These are phyloP conservation scores for Nicotiana undulata DNA, from an alignment of 257 asterid species.

Conservation along the genomic window DNA sequence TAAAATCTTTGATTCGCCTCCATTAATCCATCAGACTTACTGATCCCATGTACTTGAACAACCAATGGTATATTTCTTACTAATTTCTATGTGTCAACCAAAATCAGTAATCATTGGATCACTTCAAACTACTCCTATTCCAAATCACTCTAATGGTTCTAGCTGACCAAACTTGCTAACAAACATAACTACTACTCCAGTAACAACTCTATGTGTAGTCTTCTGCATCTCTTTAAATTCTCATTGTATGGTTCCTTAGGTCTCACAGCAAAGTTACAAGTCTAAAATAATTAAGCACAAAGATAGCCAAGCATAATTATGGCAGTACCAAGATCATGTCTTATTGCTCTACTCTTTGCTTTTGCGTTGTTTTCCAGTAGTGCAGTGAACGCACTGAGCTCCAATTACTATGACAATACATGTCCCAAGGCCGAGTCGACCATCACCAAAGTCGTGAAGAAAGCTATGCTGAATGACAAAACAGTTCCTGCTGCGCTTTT, in stretches of 20 bases:
- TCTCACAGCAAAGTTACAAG: neutral
- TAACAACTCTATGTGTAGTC: conserved; percentile 7
- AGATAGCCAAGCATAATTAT: too few relatives aligned
- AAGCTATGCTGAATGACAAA: conserved; percentile 52
- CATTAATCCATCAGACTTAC: too few relatives aligned
- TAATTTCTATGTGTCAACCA: neutral
- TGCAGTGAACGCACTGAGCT: conserved; percentile 35
- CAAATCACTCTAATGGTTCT: conserved; percentile 15
- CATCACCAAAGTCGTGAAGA: conserved; percentile 35
- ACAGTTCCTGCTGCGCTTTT: conserved; percentile 87
- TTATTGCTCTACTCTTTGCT: conserved; percentile 14
- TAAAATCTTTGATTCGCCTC: too few relatives aligned
- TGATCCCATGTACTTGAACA: too few relatives aligned
- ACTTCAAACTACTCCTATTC: neutral
- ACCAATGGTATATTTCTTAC: too few relatives aligned
- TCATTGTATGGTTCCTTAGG: neutral
- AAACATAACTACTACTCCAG: neutral
- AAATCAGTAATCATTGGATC: neutral
- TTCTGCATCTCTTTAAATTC: conserved; percentile 19
- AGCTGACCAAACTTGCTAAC: conserved; percentile 34
- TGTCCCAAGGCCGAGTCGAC: conserved; percentile 54
- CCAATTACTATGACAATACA: conserved; percentile 51
- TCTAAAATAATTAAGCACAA: too few relatives aligned
- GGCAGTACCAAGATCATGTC: conserved; percentile 24
- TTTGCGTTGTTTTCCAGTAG: conserved; percentile 6